Evolutionary conservation across 2,329 filamentous ascomycete genomes (phyloP), one percentile per base, ranked within the genome.

Genomic region (Alternaria gansuensis): DNA sequence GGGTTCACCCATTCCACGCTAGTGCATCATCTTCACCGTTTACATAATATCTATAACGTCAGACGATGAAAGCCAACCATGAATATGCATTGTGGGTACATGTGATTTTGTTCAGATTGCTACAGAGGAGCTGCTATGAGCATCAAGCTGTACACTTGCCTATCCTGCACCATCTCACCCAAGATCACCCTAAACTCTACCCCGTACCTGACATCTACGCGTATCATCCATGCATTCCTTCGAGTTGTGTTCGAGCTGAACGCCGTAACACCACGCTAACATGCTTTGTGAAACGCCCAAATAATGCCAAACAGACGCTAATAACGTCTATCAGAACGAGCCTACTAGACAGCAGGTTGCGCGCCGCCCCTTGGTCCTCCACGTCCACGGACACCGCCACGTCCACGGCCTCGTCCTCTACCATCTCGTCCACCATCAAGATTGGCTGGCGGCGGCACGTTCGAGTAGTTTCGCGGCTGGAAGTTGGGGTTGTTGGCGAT

Each of bases 401-500:
- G 66, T 13, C 71, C 72, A 24, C 73, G 67, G 2, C 73, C 71
- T 26, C 75, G 67, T 7, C 75, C 75, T 31, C 76, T 65, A 14
- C 72, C 65, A 54, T 72, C 68, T 36, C 70, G 64, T 17, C 61
- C 56, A 34, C 64, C 69, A 46, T 78, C 73, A 37, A 78, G 54
- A 21, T 62, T 75, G 17, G 75, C 65, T 5, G 77, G 77, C 6
- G 77, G 77, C 9, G 77, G 74, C 3, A 77, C 76, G 44, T 67
- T 74, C 14, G 66, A 74, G 64, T 79, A 79, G 58, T 70, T 73
- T 51, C 84, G 82, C 4, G 85, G 83, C 28, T 80, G 78, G 76
- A 88, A 88, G 50, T 81, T 79, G 1, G 83, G 83, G 69, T 87
- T 87, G 67, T 84, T 81, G 54, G 79, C 73, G 14, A 87, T 70